Base-by-base conservation (phyloP, 1,284 basidiomycete species). In the Puccinia horiana region DNA sequence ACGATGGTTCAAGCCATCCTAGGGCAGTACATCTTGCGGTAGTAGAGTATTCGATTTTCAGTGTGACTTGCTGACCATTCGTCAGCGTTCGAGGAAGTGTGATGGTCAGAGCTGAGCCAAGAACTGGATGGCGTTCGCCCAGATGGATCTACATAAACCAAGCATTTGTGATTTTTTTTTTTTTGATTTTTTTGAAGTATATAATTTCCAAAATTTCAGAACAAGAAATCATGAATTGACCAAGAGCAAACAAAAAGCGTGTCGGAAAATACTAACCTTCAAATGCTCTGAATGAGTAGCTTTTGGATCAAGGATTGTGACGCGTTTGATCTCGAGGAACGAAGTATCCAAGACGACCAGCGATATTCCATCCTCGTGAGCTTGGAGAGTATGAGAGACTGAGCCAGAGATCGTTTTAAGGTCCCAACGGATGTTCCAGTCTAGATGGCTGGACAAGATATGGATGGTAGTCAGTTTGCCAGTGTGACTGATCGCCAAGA, bases 1-100 rank as follows among this genome's bases (percentile, higher is more conserved):
- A 93, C 92, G 93, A 91, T 84, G 94, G 93, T 52, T 91, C 91
- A 44, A 98, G 90, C 95, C 96, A 99, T 83, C 96, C 96, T n/a
- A 99, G 88, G 0, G 96, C 94, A 16, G 92, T 93, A 86, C 92
- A 93, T 44, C 91, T 88, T 82, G 91, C 88, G 5, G 93, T 94
- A 0, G 95, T 96, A 52, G 90, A 89, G 87, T 95, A 95, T 65
- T 85, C 87, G 82, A 96, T 88, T 47, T 88, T 89, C 74, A 94
- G 89, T n/a, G 89, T 88, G 47, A 92, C 85, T 1, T 87, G 88
- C 35, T 90, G 87, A 4, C 89, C 91, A 40, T 86, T 85, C 54
- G 58, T 58, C 6, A 69, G 32, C n/a, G 44, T 9, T 52, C 58
- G 58, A 49, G 63, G 61, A 35, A 82, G 74, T 9, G 37, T 29